Base-by-base conservation (phyloP, 1,139 yeast genomes). In the Debaryomyces subglobosus region DNA sequence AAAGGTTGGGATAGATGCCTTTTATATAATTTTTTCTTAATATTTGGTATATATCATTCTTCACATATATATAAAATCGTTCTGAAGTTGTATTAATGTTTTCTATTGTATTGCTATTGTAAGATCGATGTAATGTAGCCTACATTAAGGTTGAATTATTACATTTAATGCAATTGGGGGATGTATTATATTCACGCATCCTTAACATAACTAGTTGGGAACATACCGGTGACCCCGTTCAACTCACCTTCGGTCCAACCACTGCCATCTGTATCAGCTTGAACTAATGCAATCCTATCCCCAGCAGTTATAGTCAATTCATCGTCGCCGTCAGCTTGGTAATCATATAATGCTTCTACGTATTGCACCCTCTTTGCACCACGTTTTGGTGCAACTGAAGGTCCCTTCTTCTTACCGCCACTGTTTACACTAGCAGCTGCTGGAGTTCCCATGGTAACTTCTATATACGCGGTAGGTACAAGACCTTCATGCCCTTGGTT, bases 241-340 rank as follows among this genome's bases (percentile, higher is more conserved):
- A 87, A 57, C 61, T 89, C 96, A 8, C 98, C 99, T 58, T 86
- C 89, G 1, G 97, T 91, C 99, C 99, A 94, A 0, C 99, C 99
- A 53, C 86, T 86, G 5, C 96, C 97, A 50, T 86, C 86, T 53
- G 89, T 94, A 43, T 82, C 89, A 39, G 80, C 82, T 36, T 86
- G 73, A 7, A 79, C 61, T 18, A 89, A 77, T 2, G 82, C 79
- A n/a, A 90, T 82, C 49, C 76, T 74, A 55, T 94, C 98, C 0
- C 97, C 97, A 0, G 81, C 85, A 7, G 58, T 60, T 16, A 94
- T 82, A 20, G 82, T 77, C 49, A 95, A 65, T 66, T 94, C 99
- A 59, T 89, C 96, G 20, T 81, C 88, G 7, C 92, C 96, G 55
- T 84, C 88, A 0, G 97, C 96, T 12, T 65, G 72, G 63, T 92